Evolutionary conservation across 306 rosid species (phyloP).

Genomic region (Hippophae gyantsensis): DNA sequence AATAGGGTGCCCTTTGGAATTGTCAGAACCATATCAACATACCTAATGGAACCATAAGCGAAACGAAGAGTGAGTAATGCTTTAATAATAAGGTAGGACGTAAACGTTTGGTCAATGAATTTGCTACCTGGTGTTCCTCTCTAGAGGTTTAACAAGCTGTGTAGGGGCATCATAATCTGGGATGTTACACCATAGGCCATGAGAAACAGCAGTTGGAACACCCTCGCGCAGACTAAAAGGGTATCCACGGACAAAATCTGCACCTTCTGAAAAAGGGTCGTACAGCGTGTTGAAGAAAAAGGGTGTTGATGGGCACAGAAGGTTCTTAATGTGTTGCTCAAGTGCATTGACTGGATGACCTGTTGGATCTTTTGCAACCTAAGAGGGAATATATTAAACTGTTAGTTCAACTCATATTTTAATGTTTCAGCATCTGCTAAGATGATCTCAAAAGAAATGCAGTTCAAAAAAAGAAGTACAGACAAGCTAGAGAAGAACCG

Average conservation of each 20-base stretch:
- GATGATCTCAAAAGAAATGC: no score
- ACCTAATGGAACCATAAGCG: conserved; percentile 18
- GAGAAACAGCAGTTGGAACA: conserved; percentile 69
- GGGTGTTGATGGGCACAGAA: conserved; percentile 48
- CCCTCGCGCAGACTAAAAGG: conserved; percentile 89
- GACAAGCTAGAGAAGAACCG: no score
- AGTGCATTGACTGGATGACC: conserved; percentile 40
- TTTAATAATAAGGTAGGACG: neutral
- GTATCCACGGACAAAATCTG: conserved; percentile 84
- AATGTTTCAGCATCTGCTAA: no score
- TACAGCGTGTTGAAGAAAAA: conserved; percentile 50
- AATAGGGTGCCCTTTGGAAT: conserved; percentile 53
- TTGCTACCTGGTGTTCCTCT: conserved; percentile 67
- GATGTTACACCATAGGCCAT: conserved; percentile 89
- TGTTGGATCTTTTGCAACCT: conserved; percentile 50
- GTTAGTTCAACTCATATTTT: no score
- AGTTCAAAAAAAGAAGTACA: no score
- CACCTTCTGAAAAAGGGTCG: conserved; percentile 68
- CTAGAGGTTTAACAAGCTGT: conserved; percentile 81
- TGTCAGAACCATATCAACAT: conserved; percentile 51
- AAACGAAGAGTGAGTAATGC: neutral
- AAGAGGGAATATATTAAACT: neutral
- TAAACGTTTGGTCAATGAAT: neutral
- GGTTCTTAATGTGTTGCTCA: conserved; percentile 51
- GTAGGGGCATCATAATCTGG: conserved; percentile 93